Percentiles rank a stretch among this genome's conserved stretches.
Conservation (phyloP, 139 green algal species). For the Limnomonas spitsbergensis region DNA sequence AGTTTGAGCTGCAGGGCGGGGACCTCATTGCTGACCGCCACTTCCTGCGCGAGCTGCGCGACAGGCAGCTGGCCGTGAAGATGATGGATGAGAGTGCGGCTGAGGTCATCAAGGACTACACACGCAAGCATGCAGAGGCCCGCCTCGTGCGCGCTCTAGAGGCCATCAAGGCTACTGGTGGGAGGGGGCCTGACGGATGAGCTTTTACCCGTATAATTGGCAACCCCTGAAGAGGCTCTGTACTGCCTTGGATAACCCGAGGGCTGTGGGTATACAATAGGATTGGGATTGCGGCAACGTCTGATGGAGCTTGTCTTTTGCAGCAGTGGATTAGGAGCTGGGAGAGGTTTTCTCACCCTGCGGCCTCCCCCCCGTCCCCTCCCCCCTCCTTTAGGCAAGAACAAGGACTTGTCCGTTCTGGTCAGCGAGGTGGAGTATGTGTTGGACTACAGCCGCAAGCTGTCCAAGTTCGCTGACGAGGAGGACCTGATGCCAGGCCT, state of each 20-base stretch:
- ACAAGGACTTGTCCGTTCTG: slow-evolving; percentile 8
- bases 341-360: too few species aligned
- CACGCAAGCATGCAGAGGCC: slow-evolving; percentile 60
- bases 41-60: slow-evolving; percentile 59
- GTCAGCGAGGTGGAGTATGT: slow-evolving; percentile 1
- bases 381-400: slow-evolving; percentile 19
- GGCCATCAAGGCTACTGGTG: slow-evolving; percentile 57
- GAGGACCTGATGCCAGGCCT: slow-evolving; percentile 61
- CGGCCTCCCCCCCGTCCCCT: too few species aligned
- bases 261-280: too few species aligned
- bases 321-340: too few species aligned
- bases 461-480: slow-evolving; percentile 43
- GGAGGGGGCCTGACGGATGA: slow-evolving; percentile 25
- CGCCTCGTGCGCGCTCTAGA: slow-evolving; percentile 67
- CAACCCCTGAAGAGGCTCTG: too few species aligned
- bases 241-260: too few species aligned
- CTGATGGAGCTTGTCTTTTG: too few species aligned
- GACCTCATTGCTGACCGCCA: slow-evolving; percentile 61
- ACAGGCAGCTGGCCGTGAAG: slow-evolving; percentile 63
- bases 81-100: slow-evolving; percentile 82
- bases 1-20: slow-evolving; percentile 45
- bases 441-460: slow-evolving; percentile 38
- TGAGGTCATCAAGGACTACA: slow-evolving; percentile 59
- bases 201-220: too few species aligned
- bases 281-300: background rate